Conservation (phyloP, 148 eudicot genomes). For the Cornus controversa region DNA sequence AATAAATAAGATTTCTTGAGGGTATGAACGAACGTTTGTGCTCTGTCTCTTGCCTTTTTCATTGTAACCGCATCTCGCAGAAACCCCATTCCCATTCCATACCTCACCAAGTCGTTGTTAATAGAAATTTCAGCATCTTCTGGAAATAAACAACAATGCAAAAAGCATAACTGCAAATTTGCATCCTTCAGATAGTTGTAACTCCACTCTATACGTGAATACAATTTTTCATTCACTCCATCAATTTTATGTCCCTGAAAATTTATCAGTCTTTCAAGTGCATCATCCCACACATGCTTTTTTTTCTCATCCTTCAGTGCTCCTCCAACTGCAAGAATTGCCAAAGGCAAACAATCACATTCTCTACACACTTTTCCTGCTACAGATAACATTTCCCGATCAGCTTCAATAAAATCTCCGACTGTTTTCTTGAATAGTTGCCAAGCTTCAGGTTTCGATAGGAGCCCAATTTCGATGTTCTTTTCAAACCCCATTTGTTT, state of each 20-base stretch:
- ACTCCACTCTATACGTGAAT: conserved; percentile 5
- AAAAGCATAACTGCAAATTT: conserved; percentile 2
- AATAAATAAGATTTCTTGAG: too few relatives aligned
- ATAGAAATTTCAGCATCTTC: background rate
- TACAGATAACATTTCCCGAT: background rate
- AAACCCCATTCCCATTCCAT: background rate
- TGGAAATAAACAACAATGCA: conserved; percentile 11
- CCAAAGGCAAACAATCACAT: conserved; percentile 18
- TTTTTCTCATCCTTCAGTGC: background rate
- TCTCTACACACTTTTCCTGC: background rate
- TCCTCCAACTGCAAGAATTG: conserved; percentile 8
- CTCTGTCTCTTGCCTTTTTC: too few relatives aligned
- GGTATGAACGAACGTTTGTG: too few relatives aligned
- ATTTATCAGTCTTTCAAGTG: background rate
- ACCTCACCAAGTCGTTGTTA: background rate
- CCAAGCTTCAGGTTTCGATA: background rate
- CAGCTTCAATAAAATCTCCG: background rate
- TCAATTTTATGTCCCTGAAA: background rate
- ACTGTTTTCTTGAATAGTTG: background rate
- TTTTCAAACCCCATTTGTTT: background rate
- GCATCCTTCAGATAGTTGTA: background rate
- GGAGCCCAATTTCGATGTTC: background rate
- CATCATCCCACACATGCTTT: background rate
- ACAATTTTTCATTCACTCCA: conserved; percentile 6
- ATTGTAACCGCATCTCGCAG: background rate